phyloP scores from a whole-genome alignment of 2,329 filamentous ascomycete genomes.

The Orbilia quercus region DNA sequence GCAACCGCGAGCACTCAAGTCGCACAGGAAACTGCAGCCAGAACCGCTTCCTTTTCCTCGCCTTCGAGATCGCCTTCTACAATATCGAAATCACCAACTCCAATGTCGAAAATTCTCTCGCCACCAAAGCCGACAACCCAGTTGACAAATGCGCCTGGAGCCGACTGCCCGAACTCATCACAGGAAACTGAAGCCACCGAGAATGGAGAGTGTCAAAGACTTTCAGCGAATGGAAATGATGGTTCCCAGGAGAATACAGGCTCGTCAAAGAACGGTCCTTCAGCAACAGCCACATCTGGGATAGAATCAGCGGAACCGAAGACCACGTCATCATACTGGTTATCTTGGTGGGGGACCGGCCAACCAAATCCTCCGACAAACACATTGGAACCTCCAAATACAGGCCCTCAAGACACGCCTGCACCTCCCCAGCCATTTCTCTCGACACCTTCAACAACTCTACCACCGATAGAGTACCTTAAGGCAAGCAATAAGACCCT shows the following conservation, averaged over 20 bases:
- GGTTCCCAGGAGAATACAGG: neutral
- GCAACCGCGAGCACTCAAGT: slow-evolving; percentile 50
- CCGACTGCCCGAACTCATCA: slow-evolving; percentile 5
- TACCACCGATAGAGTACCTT: slow-evolving; percentile 44
- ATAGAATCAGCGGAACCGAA: slow-evolving; percentile 33
- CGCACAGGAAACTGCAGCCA: slow-evolving; percentile 33
- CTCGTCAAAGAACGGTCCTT: neutral
- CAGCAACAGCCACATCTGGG: neutral
- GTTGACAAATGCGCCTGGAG: slow-evolving; percentile 31
- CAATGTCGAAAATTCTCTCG: slow-evolving; percentile 50
- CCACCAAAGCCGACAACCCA: slow-evolving; percentile 47
- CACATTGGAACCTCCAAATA: neutral
- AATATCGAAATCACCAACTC: slow-evolving; percentile 28
- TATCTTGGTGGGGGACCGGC: slow-evolving; percentile 46
- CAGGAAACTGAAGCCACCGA: slow-evolving; percentile 3
- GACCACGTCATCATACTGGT: slow-evolving; percentile 36
- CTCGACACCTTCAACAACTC: slow-evolving; percentile 24
- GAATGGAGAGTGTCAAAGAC: slow-evolving; percentile 14
- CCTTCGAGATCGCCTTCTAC: slow-evolving; percentile 17
- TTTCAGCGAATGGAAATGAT: slow-evolving; percentile 18
- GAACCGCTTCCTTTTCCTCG: slow-evolving; percentile 33
- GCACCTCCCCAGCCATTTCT: slow-evolving; percentile 2
- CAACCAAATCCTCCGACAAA: slow-evolving; percentile 25
- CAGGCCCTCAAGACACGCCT: slow-evolving; percentile 9
- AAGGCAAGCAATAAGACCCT: slow-evolving; percentile 35